Evolutionary conservation across 2,329 filamentous ascomycete species (phyloP).

Genomic region (Exophiala dermatitidis): DNA sequence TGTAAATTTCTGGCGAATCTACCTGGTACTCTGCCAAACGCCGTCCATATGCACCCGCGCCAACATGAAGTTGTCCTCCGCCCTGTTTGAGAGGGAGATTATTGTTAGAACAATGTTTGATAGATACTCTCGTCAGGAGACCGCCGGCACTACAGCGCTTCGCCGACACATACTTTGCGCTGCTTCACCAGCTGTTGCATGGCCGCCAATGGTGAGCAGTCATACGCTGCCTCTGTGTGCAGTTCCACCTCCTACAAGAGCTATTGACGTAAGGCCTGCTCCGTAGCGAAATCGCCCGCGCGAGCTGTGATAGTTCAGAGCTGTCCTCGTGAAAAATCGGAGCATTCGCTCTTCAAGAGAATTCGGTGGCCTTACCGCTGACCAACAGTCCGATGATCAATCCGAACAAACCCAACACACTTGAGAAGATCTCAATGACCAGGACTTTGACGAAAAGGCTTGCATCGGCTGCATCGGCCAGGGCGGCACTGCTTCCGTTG

Average conservation of each 20-base stretch:
- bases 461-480: constrained; percentile 90
- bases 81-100: neutral
- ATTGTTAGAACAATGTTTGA: neutral
- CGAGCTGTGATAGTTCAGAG: neutral
- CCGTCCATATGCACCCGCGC: neutral
- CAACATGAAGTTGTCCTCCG: neutral
- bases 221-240: too few species aligned
- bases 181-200: too few species aligned
- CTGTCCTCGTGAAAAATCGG: neutral
- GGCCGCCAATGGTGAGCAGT: too few species aligned
- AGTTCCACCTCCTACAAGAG: too few species aligned
- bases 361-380: constrained; percentile 73
- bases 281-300: too few species aligned
- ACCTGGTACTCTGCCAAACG: neutral
- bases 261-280: too few species aligned
- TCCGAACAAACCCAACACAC: constrained; percentile 90
- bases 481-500: constrained; percentile 91
- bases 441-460: constrained; percentile 97
- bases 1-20: neutral
- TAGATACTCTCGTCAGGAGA: neutral
- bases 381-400: constrained; percentile 89
- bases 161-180: too few species aligned
- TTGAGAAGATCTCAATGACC: constrained; percentile 98
- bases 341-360: constrained; percentile 35
- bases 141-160: too few species aligned